A percentile compares a stretch with the other conserved stretches of the same genome.
phyloP scores from a whole-genome alignment of 2,329 filamentous ascomycete genomes.

The Trichoderma brevicompactum region DNA sequence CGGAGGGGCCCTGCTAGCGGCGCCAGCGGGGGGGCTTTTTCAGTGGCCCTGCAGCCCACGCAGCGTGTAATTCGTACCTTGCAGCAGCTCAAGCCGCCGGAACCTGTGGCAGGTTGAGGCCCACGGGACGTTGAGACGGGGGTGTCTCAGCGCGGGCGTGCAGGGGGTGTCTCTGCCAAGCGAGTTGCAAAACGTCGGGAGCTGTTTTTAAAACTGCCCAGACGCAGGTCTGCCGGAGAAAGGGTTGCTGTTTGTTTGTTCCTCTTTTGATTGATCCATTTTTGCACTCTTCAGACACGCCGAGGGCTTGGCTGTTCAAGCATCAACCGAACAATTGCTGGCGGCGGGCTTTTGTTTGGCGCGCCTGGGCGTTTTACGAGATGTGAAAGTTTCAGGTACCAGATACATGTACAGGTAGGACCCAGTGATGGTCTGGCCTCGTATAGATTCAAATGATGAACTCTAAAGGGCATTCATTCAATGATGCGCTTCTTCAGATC shows the following conservation, averaged over 20 bases:
- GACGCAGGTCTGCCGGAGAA: not conserved
- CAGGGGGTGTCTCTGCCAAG: slow-evolving; percentile 20
- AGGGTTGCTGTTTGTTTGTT: not conserved
- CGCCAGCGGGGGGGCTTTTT: not conserved
- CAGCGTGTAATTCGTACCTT: not conserved
- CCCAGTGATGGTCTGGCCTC: too few relatives aligned
- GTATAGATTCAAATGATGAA: too few relatives aligned
- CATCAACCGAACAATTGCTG: not conserved
- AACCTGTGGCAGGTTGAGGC: slow-evolving; percentile 4
- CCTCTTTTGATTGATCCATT: not conserved
- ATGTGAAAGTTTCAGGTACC: not conserved
- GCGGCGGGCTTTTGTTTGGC: not conserved
- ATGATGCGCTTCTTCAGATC: too few relatives aligned
- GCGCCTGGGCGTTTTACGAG: too few relatives aligned
- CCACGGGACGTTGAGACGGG: slow-evolving; percentile 13
- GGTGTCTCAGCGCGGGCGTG: slow-evolving; percentile 19
- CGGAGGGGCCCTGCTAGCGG: not conserved
- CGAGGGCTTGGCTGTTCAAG: slow-evolving; percentile 6
- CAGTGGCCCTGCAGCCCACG: not conserved
- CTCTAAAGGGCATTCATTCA: too few relatives aligned
- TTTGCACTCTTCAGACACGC: slow-evolving; percentile 3
- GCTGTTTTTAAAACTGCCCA: slow-evolving; percentile 20
- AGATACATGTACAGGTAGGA: not conserved
- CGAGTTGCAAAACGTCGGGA: slow-evolving; percentile 22
- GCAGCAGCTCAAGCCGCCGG: not conserved